phyloP scores from a whole-genome alignment of 2,329 filamentous ascomycete species.

The Penicillium brasilianum region DNA sequence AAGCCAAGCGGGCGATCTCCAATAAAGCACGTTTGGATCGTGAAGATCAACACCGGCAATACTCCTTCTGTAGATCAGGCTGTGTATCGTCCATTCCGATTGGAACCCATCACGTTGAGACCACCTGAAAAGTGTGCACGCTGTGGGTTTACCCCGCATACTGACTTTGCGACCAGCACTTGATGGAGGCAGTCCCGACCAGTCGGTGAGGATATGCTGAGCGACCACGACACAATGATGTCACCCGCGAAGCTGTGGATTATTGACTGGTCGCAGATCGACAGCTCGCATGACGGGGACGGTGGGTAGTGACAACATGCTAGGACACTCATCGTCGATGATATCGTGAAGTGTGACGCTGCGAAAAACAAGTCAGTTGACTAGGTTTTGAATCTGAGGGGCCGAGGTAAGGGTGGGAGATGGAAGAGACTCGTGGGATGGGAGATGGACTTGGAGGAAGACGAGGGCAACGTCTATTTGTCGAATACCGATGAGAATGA shows the following conservation, averaged over 20 bases:
- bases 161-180: slow-evolving; percentile 7
- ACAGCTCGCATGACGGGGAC: slow-evolving; percentile 14
- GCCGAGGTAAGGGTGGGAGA: neutral
- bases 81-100: neutral
- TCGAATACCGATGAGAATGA: neutral
- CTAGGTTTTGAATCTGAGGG: neutral
- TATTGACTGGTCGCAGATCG: slow-evolving; percentile 13
- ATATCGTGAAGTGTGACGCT: neutral
- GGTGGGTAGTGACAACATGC: slow-evolving; percentile 3
- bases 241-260: slow-evolving; percentile 7
- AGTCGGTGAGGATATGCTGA: slow-evolving; percentile 18
- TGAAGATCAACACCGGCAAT: slow-evolving; percentile 6
- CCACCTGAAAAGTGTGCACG: neutral
- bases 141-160: slow-evolving; percentile 10
- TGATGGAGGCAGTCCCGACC: slow-evolving; percentile 11
- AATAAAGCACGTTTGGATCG: slow-evolving; percentile 4
- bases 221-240: slow-evolving; percentile 17
- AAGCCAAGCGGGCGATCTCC: neutral
- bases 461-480: neutral
- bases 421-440: neutral
- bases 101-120: neutral
- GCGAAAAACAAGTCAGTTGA: slow-evolving; percentile 3
- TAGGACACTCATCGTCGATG: neutral
- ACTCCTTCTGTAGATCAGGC: slow-evolving; percentile 1
- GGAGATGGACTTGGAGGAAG: neutral